Conservation (phyloP, 345 rosid genomes). For the Bretschneidera sinensis region DNA sequence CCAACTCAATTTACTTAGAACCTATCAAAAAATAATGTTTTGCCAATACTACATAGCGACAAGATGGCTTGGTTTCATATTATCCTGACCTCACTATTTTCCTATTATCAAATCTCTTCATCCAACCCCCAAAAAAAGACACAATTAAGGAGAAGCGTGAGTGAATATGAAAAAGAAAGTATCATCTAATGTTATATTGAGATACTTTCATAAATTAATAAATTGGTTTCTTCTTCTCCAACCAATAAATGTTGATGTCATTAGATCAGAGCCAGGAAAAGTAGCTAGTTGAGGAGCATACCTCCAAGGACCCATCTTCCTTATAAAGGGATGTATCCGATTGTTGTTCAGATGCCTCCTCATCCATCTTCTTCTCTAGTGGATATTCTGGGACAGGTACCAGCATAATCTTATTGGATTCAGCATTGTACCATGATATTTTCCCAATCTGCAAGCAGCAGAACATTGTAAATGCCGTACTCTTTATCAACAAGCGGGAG, state of each 20-base stretch:
- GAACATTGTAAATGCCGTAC: slow-evolving; percentile 6
- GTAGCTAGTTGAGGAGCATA: slow-evolving; percentile 3
- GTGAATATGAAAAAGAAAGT: too few species aligned
- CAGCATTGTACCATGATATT: slow-evolving; percentile 51
- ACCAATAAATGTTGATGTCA: slow-evolving; percentile 1
- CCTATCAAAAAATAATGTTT: too few species aligned
- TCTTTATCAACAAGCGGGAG: slow-evolving; percentile 7
- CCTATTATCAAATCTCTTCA: too few species aligned
- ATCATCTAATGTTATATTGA: too few species aligned
- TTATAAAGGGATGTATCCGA: slow-evolving; percentile 47
- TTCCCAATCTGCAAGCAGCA: slow-evolving; percentile 74
- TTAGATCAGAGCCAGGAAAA: background rate
- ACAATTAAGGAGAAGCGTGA: too few species aligned
- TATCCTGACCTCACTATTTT: too few species aligned
- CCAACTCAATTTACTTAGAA: too few species aligned
- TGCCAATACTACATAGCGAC: too few species aligned
- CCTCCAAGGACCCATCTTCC: slow-evolving; percentile 85
- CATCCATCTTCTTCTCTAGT: slow-evolving; percentile 38
- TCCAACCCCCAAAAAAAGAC: too few species aligned
- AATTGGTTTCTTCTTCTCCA: too few species aligned
- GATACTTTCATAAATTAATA: too few species aligned
- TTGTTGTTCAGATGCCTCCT: slow-evolving; percentile 30
- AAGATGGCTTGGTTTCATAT: too few species aligned
- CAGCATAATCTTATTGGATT: slow-evolving; percentile 48
- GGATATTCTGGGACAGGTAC: slow-evolving; percentile 64